Base-by-base conservation (phyloP, 768 basidiomycete species). In the Tricholoma bakamatsutake region DNA sequence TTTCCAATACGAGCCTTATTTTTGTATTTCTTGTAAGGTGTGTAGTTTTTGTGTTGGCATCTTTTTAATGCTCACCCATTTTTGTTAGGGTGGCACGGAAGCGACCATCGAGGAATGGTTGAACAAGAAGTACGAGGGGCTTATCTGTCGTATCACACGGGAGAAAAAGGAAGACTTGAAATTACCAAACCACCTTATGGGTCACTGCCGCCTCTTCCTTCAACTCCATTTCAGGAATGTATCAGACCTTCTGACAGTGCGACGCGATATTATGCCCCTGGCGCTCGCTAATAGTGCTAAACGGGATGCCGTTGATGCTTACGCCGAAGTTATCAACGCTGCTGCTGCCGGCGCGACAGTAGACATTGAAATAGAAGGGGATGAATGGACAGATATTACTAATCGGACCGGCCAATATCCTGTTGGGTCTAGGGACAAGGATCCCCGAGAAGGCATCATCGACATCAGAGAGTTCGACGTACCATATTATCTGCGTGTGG, bases 391-490 rank as follows among this genome's bases (percentile, higher is more conserved):
- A 28, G 83, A 79, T 10, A 55, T 63, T 39, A 72, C 80, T 52
- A 69, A 72, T 15, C 69, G 71, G 47, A 66, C 71, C 2, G 69
- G 69, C 48, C 59, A 57, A 11, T 69, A 71, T 58, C 64, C 60
- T 13, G 60, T 57, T 39, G 65, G 67, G 28, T 61, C 68, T 15
- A 77, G 75, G 61, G 88, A 92, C 64, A 79, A 77, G 61, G 91
- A 97, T 66, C 92, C 96, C n/a, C 79, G 84, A 49, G 94, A 98
- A 53, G 87, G 84, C 62, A 92, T 98, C 66, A 83, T 97, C 67
- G 97, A 99, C 67, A 81, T 96, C 46, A 83, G 97, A 34, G 97
- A 98, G 68, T 98, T 87, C 70, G 97, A 99, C 70, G 92, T 98
- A 27, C 91, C 93, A 0, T 99, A 98, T 70, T 98, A 98, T 71